These are phyloP conservation scores for Beta lomatogona DNA, from an alignment of 179 eudicot species.

Conservation along the genomic window DNA sequence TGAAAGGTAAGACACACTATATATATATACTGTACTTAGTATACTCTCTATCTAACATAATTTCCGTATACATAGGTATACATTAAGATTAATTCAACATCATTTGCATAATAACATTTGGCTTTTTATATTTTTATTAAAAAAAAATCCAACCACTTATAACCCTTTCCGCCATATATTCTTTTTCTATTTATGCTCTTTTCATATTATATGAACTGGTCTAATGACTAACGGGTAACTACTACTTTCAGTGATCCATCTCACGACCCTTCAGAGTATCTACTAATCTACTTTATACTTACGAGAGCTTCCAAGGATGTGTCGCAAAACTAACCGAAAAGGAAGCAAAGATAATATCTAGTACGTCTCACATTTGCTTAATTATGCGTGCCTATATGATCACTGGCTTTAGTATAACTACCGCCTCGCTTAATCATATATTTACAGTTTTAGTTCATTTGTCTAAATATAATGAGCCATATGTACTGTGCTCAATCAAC, in stretches of 20 bases:
- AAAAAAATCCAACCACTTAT: too few species aligned
- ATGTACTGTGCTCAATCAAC: too few species aligned
- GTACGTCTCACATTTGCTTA: background rate
- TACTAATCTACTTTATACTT: constrained; percentile 14
- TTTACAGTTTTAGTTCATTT: background rate
- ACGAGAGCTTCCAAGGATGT: constrained; percentile 15
- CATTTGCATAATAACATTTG: too few species aligned
- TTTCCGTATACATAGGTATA: too few species aligned
- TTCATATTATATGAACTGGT: too few species aligned
- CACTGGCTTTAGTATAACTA: background rate
- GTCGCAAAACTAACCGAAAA: constrained; percentile 5
- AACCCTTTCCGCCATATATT: too few species aligned
- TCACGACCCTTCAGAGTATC: background rate
- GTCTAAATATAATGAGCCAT: background rate
- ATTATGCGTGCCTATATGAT: background rate
- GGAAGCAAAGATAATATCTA: constrained; percentile 1
- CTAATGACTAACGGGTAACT: background rate
- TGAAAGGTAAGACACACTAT: background rate
- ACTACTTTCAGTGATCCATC: background rate
- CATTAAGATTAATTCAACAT: too few species aligned
- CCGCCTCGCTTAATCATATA: background rate
- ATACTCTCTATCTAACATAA: too few species aligned
- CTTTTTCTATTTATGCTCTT: too few species aligned
- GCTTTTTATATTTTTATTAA: too few species aligned
- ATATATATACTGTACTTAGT: too few species aligned